Conservation (phyloP, 495 filamentous ascomycete genomes). For the Aspergillus campestris region DNA sequence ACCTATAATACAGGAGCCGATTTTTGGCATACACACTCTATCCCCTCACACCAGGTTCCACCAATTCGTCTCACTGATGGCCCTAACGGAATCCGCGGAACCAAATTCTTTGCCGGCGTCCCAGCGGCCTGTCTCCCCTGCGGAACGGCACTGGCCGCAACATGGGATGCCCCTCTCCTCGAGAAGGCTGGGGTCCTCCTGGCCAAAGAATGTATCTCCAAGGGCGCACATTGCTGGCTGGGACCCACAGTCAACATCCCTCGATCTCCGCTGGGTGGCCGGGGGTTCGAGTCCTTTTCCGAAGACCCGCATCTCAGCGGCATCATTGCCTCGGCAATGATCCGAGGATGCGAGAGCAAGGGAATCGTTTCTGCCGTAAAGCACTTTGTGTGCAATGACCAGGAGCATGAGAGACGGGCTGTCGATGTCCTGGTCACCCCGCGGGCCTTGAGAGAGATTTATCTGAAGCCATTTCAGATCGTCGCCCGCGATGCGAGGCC, state of each 20-base stretch:
- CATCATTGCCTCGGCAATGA: conserved; percentile 47
- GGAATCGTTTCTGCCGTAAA: conserved; percentile 54
- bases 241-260: conserved; percentile 69
- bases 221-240: conserved; percentile 56
- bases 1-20: conserved; percentile 30
- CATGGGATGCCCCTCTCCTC: conserved; percentile 53
- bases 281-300: conserved; percentile 63
- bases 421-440: conserved; percentile 55
- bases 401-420: conserved; percentile 54
- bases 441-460: conserved; percentile 64
- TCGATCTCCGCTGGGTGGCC: conserved; percentile 57
- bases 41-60: conserved; percentile 55
- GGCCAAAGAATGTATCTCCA: conserved; percentile 53
- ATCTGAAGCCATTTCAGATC: conserved; percentile 64
- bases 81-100: conserved; percentile 59
- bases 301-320: conserved; percentile 63
- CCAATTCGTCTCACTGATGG: conserved; percentile 56
- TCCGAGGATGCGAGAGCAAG: conserved; percentile 53
- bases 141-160: conserved; percentile 54
- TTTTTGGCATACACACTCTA: conserved; percentile 63
- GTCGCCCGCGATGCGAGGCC: conserved; percentile 52
- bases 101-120: conserved; percentile 52
- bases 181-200: conserved; percentile 45
- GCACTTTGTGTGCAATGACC: conserved; percentile 67
- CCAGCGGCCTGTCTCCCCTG: conserved; percentile 54